Base-by-base conservation (phyloP, 495 filamentous ascomycete species). In the Podospora sp. region DNA sequence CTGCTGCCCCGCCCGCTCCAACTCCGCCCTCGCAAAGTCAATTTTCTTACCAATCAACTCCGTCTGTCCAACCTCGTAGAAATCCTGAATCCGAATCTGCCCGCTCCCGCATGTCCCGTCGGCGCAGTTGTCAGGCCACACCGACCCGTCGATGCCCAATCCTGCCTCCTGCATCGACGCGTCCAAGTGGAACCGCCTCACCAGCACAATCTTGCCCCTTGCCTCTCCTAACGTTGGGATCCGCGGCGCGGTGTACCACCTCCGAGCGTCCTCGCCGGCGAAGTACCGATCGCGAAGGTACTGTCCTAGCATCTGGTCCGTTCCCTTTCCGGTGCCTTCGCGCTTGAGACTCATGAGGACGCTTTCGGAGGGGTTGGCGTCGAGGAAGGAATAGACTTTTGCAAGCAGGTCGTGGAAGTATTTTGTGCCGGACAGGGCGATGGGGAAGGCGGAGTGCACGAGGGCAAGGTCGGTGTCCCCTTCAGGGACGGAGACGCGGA, bases 301-400 rank as follows among this genome's bases (percentile, higher is more conserved):
- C 36, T 84, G 86, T 65, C 87, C 85, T 49, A 98, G 87, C 55
- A 93, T 87, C 66, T 90, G 86, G 73, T 98, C 95, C 4, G 90
- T 93, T 26, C 90, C 87, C 36, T 81, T 85, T 14, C 93, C 94
- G 0, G 89, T 82, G 3, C 95, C 95, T 76, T 99, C 95, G 65
- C 93, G 89, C 79, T 99, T 99, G 67, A 99, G 72, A 29, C 89
- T 93, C 78, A 98, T 86, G 68, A 98, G 89, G 60, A 99, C 76
- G 0, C 89, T 87, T 79, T 99, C 95, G 36, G 82, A 87, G 0
- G 92, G 92, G 73, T 97, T 88, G 8, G 79, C 71, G 25, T 91
- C 86, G 7, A 99, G 83, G 81, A 97, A 99, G 11, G 81, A 76
- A 71, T 91, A 85, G 26, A 91, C 81, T 20, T 88, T 86, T 27